Base-by-base conservation (phyloP, 306 rosid genomes). In the Sphenostylis stenocarpa region DNA sequence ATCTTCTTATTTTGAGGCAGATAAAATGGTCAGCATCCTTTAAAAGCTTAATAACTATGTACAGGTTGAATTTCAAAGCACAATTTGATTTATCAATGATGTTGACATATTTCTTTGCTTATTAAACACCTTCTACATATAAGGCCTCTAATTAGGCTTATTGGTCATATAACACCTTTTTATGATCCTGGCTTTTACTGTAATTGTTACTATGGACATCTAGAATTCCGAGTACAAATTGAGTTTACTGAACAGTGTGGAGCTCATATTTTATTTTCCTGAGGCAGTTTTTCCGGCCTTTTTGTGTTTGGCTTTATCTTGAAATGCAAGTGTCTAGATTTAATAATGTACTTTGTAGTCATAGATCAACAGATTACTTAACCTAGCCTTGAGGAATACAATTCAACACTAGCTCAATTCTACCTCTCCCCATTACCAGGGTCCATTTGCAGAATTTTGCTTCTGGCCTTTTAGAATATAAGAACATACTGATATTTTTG, bases 401-500 rank as follows among this genome's bases (percentile, higher is more conserved):
- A 62, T 36, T 77, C 33, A 61, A 23, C 48, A 69, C 39, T 15
- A 61, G 51, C 67, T 17, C 29, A 53, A 38, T 85, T 66, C 38
- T 73, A 68, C 81, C 67, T 61, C 51, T 67, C 2, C 62, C 75
- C 20, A 29, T 81, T 33, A 72, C 44, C 34, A 61, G 3, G 52
- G 60, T 41, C 11, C 55, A 38, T 33, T 57, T 17, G 56, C 70
- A 15, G 19, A 55, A 38, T 47, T 33, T 57, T 41, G 31, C 29
- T 72, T 72, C 56, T 31, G 44, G 52, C 68, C 21, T 75, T 45
- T 52, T 51, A 69, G 26, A 56, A 47, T 64, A 72, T 14, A 51
- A 57, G 24, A 34, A 52, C 45, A 36, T 45, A 55, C 31, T 49
- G 56, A 61, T 55, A 79, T 60, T 71, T 48, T 66, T 70, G 45